Evolutionary conservation across 306 rosid species (phyloP), one percentile per base, ranked within the genome.

Genomic region (Casuarina cunninghamiana): DNA sequence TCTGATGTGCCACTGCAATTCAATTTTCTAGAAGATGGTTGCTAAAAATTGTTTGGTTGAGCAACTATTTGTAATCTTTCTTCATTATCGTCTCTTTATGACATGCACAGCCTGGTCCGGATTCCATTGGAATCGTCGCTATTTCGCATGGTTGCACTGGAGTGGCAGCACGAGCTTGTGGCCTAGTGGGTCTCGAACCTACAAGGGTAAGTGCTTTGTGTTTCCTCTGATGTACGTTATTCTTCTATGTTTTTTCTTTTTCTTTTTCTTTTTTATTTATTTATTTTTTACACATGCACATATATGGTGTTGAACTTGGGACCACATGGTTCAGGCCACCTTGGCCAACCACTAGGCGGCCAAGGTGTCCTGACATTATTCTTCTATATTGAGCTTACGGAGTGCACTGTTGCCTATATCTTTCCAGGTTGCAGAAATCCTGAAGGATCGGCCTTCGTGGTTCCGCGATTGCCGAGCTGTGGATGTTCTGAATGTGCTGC

Each of bases 91-190:
- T 45, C 19, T 77, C 54, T 80, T 70, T 63, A 53, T 84, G 65
- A 53, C 79, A 61, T 82, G 75, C 12, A 19, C 80, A 96, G 99
- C 99, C 99, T 96, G 98, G 99, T 96, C 99, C 99, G 99, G 99
- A 96, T 96, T 96, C 99, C 91, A 96, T 96, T 91, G 99, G 99
- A 96, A 96, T 96, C 93, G 97, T 93, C 83, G 98, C 99, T 90
- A 96, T 96, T 87, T 96, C 97, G 87, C 98, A 96, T 90, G 99
- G 98, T 93, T 93, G 98, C 92, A 73, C 96, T 87, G 99, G 99
- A 76, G 99, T 93, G 91, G 99, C 99, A 87, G 98, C 99, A 86
- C 93, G 99, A 71, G 99, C 99, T 79, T 96, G 98, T 50, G 99
- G 99, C 88, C 90, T 96, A 84, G 99, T 96, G 90, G 98, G 99